Conservation (phyloP, 495 filamentous ascomycete genomes). For the Aspergillus asperescens region DNA sequence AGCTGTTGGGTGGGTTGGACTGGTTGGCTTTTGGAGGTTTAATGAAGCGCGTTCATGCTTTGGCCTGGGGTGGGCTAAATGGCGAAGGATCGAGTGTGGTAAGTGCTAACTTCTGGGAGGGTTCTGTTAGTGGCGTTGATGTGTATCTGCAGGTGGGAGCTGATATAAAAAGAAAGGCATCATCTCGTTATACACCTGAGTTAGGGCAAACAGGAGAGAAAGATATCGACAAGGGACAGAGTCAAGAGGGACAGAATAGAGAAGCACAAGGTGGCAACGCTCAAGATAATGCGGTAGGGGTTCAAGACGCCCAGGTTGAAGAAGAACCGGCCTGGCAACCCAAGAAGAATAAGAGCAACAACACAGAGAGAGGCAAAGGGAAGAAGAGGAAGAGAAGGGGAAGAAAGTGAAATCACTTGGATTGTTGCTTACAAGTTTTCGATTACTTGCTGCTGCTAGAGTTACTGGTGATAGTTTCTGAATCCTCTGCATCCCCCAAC, state of each 20-base stretch:
- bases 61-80: neutral
- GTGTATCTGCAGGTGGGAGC: neutral
- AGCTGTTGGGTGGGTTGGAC: neutral
- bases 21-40: neutral
- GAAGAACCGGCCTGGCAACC: neutral
- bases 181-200: neutral
- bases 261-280: neutral
- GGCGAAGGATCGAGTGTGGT: neutral
- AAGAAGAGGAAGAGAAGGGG: slow-evolving; percentile 1
- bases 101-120: neutral
- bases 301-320: neutral
- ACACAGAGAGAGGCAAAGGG: neutral
- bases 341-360: slow-evolving; percentile 1
- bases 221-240: neutral
- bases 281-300: neutral
- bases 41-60: neutral
- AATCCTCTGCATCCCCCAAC: neutral
- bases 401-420: neutral
- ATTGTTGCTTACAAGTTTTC: neutral
- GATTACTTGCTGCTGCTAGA: neutral
- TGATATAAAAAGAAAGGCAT: neutral
- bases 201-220: neutral
- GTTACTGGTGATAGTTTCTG: neutral
- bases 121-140: neutral
- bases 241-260: neutral